Conservation (phyloP, 1,284 basidiomycete genomes). For the Ceratobasidium sp. region DNA sequence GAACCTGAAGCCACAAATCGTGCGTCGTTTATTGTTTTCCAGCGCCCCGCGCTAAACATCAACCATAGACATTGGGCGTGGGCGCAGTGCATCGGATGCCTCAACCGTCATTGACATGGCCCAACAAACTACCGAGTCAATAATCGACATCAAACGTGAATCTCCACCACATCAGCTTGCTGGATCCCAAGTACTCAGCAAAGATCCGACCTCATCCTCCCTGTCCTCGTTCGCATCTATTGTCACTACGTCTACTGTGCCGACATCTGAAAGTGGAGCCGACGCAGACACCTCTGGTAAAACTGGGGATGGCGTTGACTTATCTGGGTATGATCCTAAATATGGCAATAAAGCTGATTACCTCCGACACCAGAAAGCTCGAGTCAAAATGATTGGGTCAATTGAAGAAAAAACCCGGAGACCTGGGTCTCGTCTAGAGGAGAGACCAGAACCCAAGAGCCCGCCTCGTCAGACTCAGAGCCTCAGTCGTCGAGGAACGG, state of each 20-base stretch:
- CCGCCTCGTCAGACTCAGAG: background rate
- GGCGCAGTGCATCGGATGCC: conserved; percentile 25
- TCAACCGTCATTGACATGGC: conserved; percentile 27
- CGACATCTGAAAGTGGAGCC: conserved; percentile 21
- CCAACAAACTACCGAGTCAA: background rate
- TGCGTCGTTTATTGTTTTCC: background rate
- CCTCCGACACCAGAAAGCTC: conserved; percentile 36
- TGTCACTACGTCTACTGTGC: conserved; percentile 5
- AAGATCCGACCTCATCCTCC: conserved; percentile 37
- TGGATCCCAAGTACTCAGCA: conserved; percentile 29
- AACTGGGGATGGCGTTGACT: conserved; percentile 1
- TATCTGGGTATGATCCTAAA: conserved; percentile 41
- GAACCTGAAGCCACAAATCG: conserved; percentile 3
- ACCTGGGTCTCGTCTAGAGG: conserved; percentile 20
- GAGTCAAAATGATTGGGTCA: conserved; percentile 32
- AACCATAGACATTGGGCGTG: background rate
- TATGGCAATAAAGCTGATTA: conserved; percentile 41
- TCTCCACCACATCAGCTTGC: conserved; percentile 18
- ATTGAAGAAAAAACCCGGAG: conserved; percentile 32
- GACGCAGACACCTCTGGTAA: conserved; percentile 1
- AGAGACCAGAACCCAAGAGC: conserved; percentile 8
- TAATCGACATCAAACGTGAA: conserved; percentile 24
- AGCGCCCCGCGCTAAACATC: background rate
- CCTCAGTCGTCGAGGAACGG: background rate
- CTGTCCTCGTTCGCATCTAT: conserved; percentile 21